Base-by-base conservation (phyloP, 2,329 filamentous ascomycete species). In the Colletotrichum salicis region DNA sequence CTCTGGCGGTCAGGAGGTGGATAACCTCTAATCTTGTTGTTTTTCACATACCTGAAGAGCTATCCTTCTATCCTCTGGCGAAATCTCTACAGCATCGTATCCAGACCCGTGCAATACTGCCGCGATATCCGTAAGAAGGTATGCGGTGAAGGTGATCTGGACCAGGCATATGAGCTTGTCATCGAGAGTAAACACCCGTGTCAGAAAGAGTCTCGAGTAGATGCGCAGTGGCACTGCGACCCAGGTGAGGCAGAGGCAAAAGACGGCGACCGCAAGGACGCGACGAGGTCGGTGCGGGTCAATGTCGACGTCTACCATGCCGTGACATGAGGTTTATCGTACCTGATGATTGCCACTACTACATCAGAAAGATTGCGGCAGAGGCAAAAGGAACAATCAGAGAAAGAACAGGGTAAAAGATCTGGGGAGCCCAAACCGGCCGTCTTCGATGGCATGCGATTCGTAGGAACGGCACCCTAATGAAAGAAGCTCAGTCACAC, bases 191-290 rank as follows among this genome's bases (percentile, higher is more conserved):
- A 80, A 79, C 0, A 75, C 71, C 67, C 80, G 79, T 58, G 79
- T 76, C 3, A 81, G 70, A 64, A 76, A 77, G 5, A 67, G 74
- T 57, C 78, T 77, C 12, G 77, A 80, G 69, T 80, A 80, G 3
- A 77, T 59, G 7, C 78, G 77, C 5, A 80, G 72, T 0, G 71
- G 15, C 1, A 76, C 76, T 2, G 78, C 74, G 37, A 80, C 74
- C 3, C 78, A 77, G 4, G 78, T 77, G 10, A 84, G 61, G 12
- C 79, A 67, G 12, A 84, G 37, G 52, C 84, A 81, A 3, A 79
- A 71, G 51, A 75, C 72, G 15, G 70, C 66, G 52, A 79, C 72
- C 3, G 69, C 77, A 51, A 67, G 62, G 54, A 81, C 67, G 24
- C 67, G 61, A 48, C 45, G 56, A 55, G 67, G 56, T 57, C 67